Percentiles rank a stretch among this genome's conserved stretches.
phyloP scores from a whole-genome alignment of 176 grass and related monocot genomes.

The Miscanthus lutarioriparius region DNA sequence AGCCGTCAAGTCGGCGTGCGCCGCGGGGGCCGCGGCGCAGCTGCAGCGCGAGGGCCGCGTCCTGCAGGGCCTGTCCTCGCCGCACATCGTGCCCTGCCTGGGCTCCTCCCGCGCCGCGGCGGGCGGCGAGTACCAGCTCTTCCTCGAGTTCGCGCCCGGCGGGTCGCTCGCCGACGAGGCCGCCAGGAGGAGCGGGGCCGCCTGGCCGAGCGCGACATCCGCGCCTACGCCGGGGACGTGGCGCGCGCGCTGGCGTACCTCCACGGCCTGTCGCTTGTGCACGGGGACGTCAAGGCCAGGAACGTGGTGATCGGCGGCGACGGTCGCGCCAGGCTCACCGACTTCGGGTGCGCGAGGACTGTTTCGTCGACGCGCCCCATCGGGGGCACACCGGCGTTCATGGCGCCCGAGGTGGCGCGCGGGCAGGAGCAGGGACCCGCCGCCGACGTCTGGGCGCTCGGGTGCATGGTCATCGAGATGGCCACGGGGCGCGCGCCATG shows the following conservation, averaged over 20 bases:
- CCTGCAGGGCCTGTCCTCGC: slow-evolving; percentile 52
- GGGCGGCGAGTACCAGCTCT: slow-evolving; percentile 53
- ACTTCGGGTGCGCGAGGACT: slow-evolving; percentile 68
- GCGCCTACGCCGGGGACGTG: slow-evolving; percentile 42
- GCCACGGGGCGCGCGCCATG: slow-evolving; percentile 63
- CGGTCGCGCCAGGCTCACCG: slow-evolving; percentile 61
- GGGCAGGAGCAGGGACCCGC: slow-evolving; percentile 63
- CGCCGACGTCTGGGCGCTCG: slow-evolving; percentile 82
- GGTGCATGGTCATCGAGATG: slow-evolving; percentile 85
- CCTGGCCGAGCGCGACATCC: slow-evolving; percentile 47
- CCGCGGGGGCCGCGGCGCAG: slow-evolving; percentile 36
- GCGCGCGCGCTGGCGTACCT: slow-evolving; percentile 66
- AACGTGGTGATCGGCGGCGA: slow-evolving; percentile 74
- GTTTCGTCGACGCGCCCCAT: slow-evolving; percentile 18
- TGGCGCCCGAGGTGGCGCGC: slow-evolving; percentile 89
- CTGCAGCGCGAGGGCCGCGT: slow-evolving; percentile 61
- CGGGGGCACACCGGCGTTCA: slow-evolving; percentile 80
- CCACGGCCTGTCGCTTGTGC: slow-evolving; percentile 53
- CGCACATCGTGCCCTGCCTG: slow-evolving; percentile 73
- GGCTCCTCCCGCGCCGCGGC: slow-evolving; percentile 40
- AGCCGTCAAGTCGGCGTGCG: slow-evolving; percentile 67
- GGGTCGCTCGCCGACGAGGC: slow-evolving; percentile 70
- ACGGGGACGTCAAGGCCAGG: slow-evolving; percentile 72
- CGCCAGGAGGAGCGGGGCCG: slow-evolving; percentile 31
- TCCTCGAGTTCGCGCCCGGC: slow-evolving; percentile 77